Base-by-base conservation (phyloP, 1,284 basidiomycete genomes). In the Fistulinella staudtii region DNA sequence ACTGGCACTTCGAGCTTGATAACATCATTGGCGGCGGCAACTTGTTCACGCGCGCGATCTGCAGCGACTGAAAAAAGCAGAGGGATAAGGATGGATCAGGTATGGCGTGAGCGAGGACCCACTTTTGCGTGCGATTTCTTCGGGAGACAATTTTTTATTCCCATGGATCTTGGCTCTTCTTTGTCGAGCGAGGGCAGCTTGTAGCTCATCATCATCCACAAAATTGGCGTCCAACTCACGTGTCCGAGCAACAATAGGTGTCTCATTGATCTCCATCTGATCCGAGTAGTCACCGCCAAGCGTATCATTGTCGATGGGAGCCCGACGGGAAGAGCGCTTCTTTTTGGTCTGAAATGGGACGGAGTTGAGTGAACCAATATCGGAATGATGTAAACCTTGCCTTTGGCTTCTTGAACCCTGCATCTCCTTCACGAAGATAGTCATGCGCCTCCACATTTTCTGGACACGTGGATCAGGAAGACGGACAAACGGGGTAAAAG, bases 151-250 rank as follows among this genome's bases (percentile, higher is more conserved):
- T 60, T 89, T 93, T 60, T 86, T 85, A 28, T 76, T 67, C 63
- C 87, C 90, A 61, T 83, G 83, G 3, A 91, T 76, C 55, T 89
- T 89, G 29, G 85, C 84, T 56, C 89, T 79, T 47, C 96, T 76
- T 46, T 90, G 82, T 15, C 89, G 80, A 20, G 95, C 88, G 43
- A 99, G 75, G 22, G 90, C 91, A 25, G 90, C 90, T 73, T 97
- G 93, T 29, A 99, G 77, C 60, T 99, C 96, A 66, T 99, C 96
- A 64, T 99, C 96, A 69, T 99, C 96, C 52, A 99, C 86, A 65
- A 98, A 89, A 69, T 97, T 95, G 50, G 76, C 75, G 57, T 93
- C 82, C 45, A 85, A 72, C 63, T 93, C 80, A 56, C 83, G 73
- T 55, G 70, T 69, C 53, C 80, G 74, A 49, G 80, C 77, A 39